Evolutionary conservation across 2,329 filamentous ascomycete species (phyloP), one percentile per base, ranked within the genome.

Genomic region (Arthrobotrys iridis): DNA sequence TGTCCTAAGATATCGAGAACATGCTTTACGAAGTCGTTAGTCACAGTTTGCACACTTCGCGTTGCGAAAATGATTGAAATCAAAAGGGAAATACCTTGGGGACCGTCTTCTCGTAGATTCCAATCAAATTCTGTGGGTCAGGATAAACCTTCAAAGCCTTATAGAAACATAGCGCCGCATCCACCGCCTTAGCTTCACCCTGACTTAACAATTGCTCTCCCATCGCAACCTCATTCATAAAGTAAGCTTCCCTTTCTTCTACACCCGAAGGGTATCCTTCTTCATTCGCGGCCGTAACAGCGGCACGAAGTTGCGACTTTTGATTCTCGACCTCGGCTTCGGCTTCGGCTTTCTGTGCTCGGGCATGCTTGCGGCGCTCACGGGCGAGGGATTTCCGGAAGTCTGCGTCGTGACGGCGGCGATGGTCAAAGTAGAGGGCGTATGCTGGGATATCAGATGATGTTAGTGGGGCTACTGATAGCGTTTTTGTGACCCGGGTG

Each of bases 61-160:
- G 18, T 13, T 37, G 2, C n/a, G 8, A 43, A 11, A 48, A 33
- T 50, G 26, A 10, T 18, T 18, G 11, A 59, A 11, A 30, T 50
- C 6, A 50, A 28, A 10, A 50, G 46, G 37, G 28, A 20, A 37
- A 37, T 83, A 93, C 93, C 91, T 97, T 97, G 80, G 94, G 91
- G 48, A 98, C 93, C 30, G 95, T 98, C 88, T 96, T 97, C 84
- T 99, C 95, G 84, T 99, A 99, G 83, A 99, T 98, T 80, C 88
- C 88, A 83, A 99, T 97, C 80, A 99, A 86, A 81, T 98, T 95
- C 80, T 90, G 88, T 8, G 94, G 95, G 80, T 93, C 91, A 59
- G 95, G 95, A 85, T 99, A 99, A 79, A 99, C 95, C 88, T 98
- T 99, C 79, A 99, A 88, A 48, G 93, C 95, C 87, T 93, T 96